Evolutionary conservation across 2,329 filamentous ascomycete genomes (phyloP).

Genomic region (Clarireedia monteithiana): DNA sequence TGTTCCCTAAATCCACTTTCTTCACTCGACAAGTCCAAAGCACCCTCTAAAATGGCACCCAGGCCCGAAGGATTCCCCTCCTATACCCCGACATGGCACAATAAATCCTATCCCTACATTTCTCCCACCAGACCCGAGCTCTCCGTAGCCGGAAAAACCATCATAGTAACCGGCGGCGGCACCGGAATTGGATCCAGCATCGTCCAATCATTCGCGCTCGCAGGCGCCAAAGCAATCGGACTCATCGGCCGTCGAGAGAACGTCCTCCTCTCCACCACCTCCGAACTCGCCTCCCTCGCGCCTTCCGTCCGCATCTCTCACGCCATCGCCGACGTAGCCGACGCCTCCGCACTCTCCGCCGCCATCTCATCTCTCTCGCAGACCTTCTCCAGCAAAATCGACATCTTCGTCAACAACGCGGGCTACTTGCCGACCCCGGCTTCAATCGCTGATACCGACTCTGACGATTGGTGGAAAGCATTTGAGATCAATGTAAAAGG

Average conservation of each 20-base stretch:
- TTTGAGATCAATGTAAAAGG: slow-evolving; percentile 31
- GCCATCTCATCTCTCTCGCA: background rate
- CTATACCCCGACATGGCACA: slow-evolving; percentile 23
- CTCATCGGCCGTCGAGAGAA: slow-evolving; percentile 21
- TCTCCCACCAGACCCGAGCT: slow-evolving; percentile 16
- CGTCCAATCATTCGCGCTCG: slow-evolving; percentile 14
- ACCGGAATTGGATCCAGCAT: slow-evolving; percentile 18
- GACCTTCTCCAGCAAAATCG: slow-evolving; percentile 16
- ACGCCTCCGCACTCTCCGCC: slow-evolving; percentile 3
- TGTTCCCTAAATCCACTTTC: too few species aligned
- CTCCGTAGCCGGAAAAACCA: slow-evolving; percentile 10
- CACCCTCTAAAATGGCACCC: background rate
- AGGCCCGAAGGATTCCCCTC: background rate
- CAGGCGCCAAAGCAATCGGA: slow-evolving; percentile 22
- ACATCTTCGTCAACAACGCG: slow-evolving; percentile 35
- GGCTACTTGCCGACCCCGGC: slow-evolving; percentile 26
- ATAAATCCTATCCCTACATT: slow-evolving; percentile 25
- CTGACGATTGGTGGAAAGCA: slow-evolving; percentile 26
- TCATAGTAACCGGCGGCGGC: slow-evolving; percentile 13
- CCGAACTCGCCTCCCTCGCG: background rate
- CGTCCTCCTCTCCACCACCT: slow-evolving; percentile 10
- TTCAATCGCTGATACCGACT: slow-evolving; percentile 23
- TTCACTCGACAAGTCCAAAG: background rate
- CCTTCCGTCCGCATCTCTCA: slow-evolving; percentile 19
- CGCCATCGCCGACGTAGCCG: slow-evolving; percentile 20